A percentile compares a stretch with the other conserved stretches of the same genome.
phyloP scores from a whole-genome alignment of 2,329 filamentous ascomycete species.

The Aspergillus novoparasiticus region DNA sequence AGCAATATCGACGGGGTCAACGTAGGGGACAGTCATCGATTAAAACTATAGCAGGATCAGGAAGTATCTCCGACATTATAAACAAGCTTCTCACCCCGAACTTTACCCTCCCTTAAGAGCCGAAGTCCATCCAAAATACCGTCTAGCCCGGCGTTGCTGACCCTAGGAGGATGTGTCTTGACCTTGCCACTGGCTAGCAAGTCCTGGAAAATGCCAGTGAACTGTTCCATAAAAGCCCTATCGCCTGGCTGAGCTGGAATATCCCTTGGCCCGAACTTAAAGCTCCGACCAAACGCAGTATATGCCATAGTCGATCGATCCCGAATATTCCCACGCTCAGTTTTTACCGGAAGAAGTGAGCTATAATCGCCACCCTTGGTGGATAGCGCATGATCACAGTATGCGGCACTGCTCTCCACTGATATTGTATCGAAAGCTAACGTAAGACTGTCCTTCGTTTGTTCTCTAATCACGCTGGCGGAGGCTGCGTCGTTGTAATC shows the following conservation, averaged over 20 bases:
- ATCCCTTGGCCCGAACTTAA: constrained; percentile 29
- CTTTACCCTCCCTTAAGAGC: constrained; percentile 45
- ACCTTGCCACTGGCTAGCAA: constrained; percentile 48
- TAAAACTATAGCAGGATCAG: neutral
- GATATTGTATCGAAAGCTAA: constrained; percentile 40
- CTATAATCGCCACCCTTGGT: constrained; percentile 33
- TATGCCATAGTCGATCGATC: constrained; percentile 33
- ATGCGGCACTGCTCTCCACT: constrained; percentile 24
- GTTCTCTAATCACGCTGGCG: constrained; percentile 31
- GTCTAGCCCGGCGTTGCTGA: constrained; percentile 45
- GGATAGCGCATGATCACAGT: constrained; percentile 36
- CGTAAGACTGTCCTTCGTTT: constrained; percentile 33
- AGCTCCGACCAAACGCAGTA: constrained; percentile 34
- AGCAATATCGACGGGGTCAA: too few relatives aligned
- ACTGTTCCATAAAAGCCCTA: constrained; percentile 46
- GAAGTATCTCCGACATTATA: constrained; percentile 39
- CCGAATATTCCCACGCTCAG: constrained; percentile 35
- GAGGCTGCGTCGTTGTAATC: constrained; percentile 31
- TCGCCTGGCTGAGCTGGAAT: constrained; percentile 40
- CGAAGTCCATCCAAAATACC: constrained; percentile 50
- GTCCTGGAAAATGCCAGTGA: constrained; percentile 41
- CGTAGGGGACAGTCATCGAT: too few relatives aligned
- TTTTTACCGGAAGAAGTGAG: constrained; percentile 24
- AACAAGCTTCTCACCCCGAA: constrained; percentile 53
- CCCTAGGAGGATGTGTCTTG: constrained; percentile 44